phyloP scores from a whole-genome alignment of 2,329 filamentous ascomycete species.

The Alternaria panax region DNA sequence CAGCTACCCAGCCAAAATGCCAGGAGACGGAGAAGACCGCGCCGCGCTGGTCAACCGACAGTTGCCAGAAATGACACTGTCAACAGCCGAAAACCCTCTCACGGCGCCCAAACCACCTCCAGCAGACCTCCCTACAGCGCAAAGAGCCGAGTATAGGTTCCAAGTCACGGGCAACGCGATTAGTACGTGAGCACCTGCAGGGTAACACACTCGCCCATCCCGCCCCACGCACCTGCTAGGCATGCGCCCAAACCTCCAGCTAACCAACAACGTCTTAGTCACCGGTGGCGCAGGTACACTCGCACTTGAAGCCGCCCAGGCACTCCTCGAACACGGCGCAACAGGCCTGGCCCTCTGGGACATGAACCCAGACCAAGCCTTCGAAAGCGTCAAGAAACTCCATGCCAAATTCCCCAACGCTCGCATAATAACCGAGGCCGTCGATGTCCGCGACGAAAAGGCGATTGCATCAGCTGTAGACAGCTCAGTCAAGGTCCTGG shows the following conservation, averaged over 20 bases:
- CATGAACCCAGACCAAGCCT: conserved; percentile 56
- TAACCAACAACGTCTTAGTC: conserved; percentile 48
- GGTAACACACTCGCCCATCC: conserved; percentile 18
- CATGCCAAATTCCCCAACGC: conserved; percentile 62
- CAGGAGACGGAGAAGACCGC: conserved; percentile 50
- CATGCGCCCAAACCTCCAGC: not conserved
- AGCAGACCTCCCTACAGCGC: conserved; percentile 51
- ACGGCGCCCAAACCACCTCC: conserved; percentile 55
- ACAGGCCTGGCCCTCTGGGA: conserved; percentile 68
- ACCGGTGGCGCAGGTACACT: conserved; percentile 73
- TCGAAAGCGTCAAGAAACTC: conserved; percentile 56
- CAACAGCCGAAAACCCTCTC: conserved; percentile 54
- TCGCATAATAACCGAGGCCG: conserved; percentile 59
- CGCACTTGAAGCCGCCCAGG: conserved; percentile 64
- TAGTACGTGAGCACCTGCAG: conserved; percentile 50
- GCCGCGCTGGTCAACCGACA: conserved; percentile 54
- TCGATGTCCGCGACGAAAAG: conserved; percentile 67
- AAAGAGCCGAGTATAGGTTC: conserved; percentile 58
- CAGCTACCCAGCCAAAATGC: conserved; percentile 29
- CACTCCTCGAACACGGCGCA: conserved; percentile 73
- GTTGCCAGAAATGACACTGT: conserved; percentile 60
- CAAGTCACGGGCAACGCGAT: conserved; percentile 62
- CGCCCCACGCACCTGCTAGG: not conserved
- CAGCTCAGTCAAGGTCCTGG: conserved; percentile 54
- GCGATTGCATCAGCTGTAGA: conserved; percentile 53